phyloP scores from a whole-genome alignment of 306 rosid species.

The Corylus americana region DNA sequence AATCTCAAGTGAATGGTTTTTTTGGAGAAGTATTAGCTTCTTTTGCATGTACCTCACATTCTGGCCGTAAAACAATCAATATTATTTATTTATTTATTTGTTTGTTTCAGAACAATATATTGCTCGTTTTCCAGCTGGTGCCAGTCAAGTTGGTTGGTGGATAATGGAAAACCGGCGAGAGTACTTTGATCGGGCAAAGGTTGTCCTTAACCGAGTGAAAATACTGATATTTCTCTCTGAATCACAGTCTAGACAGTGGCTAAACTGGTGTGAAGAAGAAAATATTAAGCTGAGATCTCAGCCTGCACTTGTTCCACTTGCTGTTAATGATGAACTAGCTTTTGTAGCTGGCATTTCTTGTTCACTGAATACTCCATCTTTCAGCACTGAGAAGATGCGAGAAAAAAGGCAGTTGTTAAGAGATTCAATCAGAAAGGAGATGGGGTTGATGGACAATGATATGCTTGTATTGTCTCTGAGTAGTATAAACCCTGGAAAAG shows the following conservation, averaged over 20 bases:
- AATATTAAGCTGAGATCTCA: conserved; percentile 56
- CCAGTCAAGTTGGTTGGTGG: conserved; percentile 94
- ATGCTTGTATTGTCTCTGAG: conserved; percentile 81
- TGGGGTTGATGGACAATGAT: conserved; percentile 68
- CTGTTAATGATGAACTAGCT: conserved; percentile 84
- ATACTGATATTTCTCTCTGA: conserved; percentile 72
- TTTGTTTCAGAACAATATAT: conserved; percentile 67
- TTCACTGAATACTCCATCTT: conserved; percentile 84
- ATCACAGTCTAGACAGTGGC: conserved; percentile 77
- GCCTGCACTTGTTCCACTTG: conserved; percentile 70
- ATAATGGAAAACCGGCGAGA: conserved; percentile 90
- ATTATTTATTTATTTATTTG: neutral
- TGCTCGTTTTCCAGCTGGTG: conserved; percentile 76
- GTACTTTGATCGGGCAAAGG: conserved; percentile 78
- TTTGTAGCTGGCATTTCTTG: conserved; percentile 70
- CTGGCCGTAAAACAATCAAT: neutral
- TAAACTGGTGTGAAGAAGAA: conserved; percentile 81
- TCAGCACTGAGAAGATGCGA: conserved; percentile 53
- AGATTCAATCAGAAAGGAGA: conserved; percentile 67
- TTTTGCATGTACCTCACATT: neutral
- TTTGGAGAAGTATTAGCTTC: conserved; percentile 8
- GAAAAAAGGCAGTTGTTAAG: conserved; percentile 63
- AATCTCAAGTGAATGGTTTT: neutral
- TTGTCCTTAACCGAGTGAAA: conserved; percentile 66
- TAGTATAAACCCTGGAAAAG: conserved; percentile 91